Evolutionary conservation across 1,284 basidiomycete genomes (phyloP).

Genomic region (Rhizoctonia solani): DNA sequence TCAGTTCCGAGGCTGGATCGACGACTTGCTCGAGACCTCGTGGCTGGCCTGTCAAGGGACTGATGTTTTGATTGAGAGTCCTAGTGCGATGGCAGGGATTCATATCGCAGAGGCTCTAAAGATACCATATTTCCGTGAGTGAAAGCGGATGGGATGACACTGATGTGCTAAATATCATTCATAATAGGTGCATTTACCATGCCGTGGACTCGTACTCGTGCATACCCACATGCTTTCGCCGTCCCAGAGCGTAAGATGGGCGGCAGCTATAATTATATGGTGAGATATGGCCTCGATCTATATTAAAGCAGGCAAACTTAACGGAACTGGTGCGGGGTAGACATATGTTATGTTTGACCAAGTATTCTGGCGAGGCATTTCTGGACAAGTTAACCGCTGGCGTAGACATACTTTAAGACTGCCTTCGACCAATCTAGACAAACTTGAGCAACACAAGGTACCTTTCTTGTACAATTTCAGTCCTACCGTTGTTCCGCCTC

Average conservation of each 20-base stretch:
- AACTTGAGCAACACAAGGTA: slow-evolving; percentile 93
- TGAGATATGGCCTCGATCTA: slow-evolving; percentile 44
- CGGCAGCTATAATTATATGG: slow-evolving; percentile 97
- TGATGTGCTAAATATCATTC: no score
- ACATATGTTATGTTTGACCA: slow-evolving; percentile 95
- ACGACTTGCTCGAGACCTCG: slow-evolving; percentile 89
- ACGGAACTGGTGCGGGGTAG: no score
- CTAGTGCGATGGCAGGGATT: slow-evolving; percentile 97
- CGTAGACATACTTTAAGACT: slow-evolving; percentile 78
- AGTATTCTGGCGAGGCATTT: slow-evolving; percentile 94
- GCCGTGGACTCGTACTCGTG: slow-evolving; percentile 66
- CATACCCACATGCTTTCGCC: slow-evolving; percentile 97
- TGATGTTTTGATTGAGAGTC: slow-evolving; percentile 92
- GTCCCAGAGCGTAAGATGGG: slow-evolving; percentile 96
- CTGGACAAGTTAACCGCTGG: slow-evolving; percentile 96
- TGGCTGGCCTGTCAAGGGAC: slow-evolving; percentile 96
- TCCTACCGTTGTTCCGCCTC: slow-evolving; percentile 83
- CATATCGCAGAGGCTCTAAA: slow-evolving; percentile 93
- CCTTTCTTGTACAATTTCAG: slow-evolving; percentile 99
- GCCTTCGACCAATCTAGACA: slow-evolving; percentile 82
- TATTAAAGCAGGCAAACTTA: neutral
- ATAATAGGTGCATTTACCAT: slow-evolving; percentile 50
- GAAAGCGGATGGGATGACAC: no score
- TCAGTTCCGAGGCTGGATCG: slow-evolving; percentile 95
- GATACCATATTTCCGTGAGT: slow-evolving; percentile 89